These are phyloP conservation scores for Cadophora gregata DNA, from an alignment of 2,329 filamentous ascomycete species.

Conservation along the genomic window DNA sequence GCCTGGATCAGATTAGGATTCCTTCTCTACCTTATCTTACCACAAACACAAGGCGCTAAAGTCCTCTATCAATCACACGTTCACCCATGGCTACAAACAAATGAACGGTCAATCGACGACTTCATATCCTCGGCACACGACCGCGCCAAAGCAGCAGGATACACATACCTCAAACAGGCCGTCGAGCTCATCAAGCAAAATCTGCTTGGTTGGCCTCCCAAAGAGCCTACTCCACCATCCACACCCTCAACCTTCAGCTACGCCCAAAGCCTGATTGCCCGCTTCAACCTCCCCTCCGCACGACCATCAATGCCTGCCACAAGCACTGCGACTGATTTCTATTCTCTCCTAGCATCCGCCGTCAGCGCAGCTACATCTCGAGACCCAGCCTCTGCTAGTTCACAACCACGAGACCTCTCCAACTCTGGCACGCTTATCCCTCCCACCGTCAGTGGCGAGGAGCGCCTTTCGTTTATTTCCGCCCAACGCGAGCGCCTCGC, in stretches of 20 bases:
- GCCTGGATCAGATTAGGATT: constrained; percentile 86
- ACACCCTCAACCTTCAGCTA: constrained; percentile 61
- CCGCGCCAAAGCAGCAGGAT: constrained; percentile 75
- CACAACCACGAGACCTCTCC: constrained; percentile 51
- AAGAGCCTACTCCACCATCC: constrained; percentile 51
- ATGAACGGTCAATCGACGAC: constrained; percentile 88
- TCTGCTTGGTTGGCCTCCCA: constrained; percentile 77
- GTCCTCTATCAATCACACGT: constrained; percentile 84
- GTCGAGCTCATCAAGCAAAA: constrained; percentile 77
- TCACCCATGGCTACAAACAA: constrained; percentile 85
- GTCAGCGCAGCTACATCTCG: constrained; percentile 57
- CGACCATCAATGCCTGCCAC: constrained; percentile 50
- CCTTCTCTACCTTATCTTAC: constrained; percentile 94
- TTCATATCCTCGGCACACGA: constrained; percentile 86
- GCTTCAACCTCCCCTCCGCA: constrained; percentile 82
- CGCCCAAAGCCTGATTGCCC: constrained; percentile 80
- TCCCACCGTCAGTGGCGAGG: constrained; percentile 68
- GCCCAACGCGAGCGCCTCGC: constrained; percentile 80
- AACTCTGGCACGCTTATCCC: constrained; percentile 72
- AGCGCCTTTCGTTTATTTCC: constrained; percentile 75
- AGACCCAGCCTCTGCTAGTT: constrained; percentile 41
- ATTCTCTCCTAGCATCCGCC: constrained; percentile 76
- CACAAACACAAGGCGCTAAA: constrained; percentile 92
- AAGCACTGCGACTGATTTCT: constrained; percentile 68
- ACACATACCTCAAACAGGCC: constrained; percentile 74